Base-by-base conservation (phyloP, 768 basidiomycete genomes). In the Auricularia heimuer region DNA sequence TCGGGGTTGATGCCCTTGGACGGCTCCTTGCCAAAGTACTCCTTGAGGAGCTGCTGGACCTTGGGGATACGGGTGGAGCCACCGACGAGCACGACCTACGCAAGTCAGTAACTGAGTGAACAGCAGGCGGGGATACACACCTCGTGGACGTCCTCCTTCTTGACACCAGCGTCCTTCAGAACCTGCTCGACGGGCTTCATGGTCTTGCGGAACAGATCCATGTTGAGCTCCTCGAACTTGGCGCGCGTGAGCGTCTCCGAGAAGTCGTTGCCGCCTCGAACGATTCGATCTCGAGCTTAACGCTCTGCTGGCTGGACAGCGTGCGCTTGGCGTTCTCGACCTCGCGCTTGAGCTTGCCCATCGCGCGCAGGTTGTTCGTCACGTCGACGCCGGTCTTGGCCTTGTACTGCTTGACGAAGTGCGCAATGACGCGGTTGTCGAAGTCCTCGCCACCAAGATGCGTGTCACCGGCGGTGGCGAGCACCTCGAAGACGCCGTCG, bases 101-200 rank as follows among this genome's bases (percentile, higher is more conserved):
- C 42, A 39, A 34, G 61, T 64, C 2, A 65, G 56, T 36, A n/a
- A 42, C 37, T 44, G 35, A 62, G 63, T 18, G 0, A 62, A 8
- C 21, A 24, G 45, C 42, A 1, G 1, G 12, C 11, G 3, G 3
- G 54, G 64, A 54, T 33, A 75, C 79, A 47, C 56, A 89, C 90
- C 79, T 98, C 95, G 68, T 95, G 85, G 63, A 99, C 79, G 68
- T 94, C 90, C 71, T 98, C 96, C 85, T 98, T 99, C 87, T 95
- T 96, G 75, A 98, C 89, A 70, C 89, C 89, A 68, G 96, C 90
- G 73, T 98, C 96, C 87, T 97, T 97, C 71, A 98, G 82, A 24
- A 98, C 96, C 77, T 98, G 96, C 77, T 98, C 95, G 67, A 98
- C 96, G 68, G 96, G 96, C 82, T 95, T 95, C 92, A 98, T 93